Evolutionary conservation across 2,329 filamentous ascomycete species (phyloP), one percentile per base, ranked within the genome.

Genomic region (Stagonosporopsis cucurbitacearum): DNA sequence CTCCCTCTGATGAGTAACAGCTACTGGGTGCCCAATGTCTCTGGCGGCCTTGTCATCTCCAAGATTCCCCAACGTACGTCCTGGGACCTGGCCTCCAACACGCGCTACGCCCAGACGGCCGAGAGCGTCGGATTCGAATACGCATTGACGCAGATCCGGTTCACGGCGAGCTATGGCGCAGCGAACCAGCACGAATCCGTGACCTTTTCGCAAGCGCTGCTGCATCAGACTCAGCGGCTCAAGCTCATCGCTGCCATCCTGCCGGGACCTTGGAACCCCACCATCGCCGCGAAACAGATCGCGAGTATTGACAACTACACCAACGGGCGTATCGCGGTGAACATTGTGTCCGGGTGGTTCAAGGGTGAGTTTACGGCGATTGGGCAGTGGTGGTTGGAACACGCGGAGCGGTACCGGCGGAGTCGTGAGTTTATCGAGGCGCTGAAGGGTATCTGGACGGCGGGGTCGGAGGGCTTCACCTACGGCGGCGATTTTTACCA

Each of bases 1-100:
- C 11, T 12, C 17, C 19, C 12, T 8, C 19, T 50, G 25, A 50
- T 22, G 2, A 20, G 2, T 7, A 13, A n/a, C 40, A 77, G 75
- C 9, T 83, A 82, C 67, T 83, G 81, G 81, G 80, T 83, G 0
- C 81, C 81, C 15, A 83, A 83, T 57, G 81, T 83, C 4, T 82
- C 80, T 0, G 81, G 81, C 25, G 81, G 81, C 11, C 74, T 84
- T 1, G 81, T 84, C 12, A 81, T 83, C 36, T 80, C 76, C 56
- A 83, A 83, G 60, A 82, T 83, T 46, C 76, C 78, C 4, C 81
- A 83, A 58, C 73, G 69, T 20, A 83, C 81, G 0, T 72, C 69
- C 37, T 83, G 80, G 81, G 79, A 81, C 43, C 75, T 82, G 12
- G 72, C 77, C 28, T 77, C 78, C 32, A 83, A 83, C 62, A 67